These are phyloP conservation scores for Neolentinus lepideus DNA, from an alignment of 1,284 basidiomycete species.

Conservation along the genomic window DNA sequence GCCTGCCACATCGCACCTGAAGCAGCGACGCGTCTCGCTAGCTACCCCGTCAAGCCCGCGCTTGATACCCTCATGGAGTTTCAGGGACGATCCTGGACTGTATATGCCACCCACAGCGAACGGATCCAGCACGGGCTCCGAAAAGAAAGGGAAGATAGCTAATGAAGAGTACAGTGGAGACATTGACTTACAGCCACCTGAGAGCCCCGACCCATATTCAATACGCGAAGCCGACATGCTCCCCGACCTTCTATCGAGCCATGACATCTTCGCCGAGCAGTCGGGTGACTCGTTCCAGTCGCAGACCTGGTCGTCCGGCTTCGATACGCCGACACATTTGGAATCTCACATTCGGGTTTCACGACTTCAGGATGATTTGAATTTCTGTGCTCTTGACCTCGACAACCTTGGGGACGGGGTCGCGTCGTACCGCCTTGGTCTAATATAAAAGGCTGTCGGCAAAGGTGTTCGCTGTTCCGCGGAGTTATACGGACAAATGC, in stretches of 20 bases:
- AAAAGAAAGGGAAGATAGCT: constrained; percentile 44
- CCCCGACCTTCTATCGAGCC: no score
- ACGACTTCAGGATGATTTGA: no score
- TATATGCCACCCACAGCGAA: constrained; percentile 33
- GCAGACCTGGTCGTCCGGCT: constrained; percentile 46
- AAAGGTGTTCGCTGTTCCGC: no score
- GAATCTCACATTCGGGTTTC: no score
- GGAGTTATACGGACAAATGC: no score
- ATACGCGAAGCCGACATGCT: constrained; percentile 40
- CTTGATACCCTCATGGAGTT: constrained; percentile 63
- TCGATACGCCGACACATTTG: constrained; percentile 64
- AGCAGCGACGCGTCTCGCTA: constrained; percentile 67
- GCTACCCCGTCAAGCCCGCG: constrained; percentile 62
- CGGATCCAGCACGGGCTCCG: constrained; percentile 27
- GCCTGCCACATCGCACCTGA: no score
- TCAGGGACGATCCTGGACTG: constrained; percentile 66
- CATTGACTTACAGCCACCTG: constrained; percentile 21
- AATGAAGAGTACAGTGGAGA: constrained; percentile 28
- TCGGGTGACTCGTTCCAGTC: no score
- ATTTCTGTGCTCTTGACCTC: no score
- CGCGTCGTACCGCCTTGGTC: no score
- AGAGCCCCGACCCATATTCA: constrained; percentile 9
- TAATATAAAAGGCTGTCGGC: no score
- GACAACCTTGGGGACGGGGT: no score
- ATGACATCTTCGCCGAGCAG: constrained; percentile 38